A percentile compares a stretch with the other conserved stretches of the same genome.
phyloP scores from a whole-genome alignment of 2,329 filamentous ascomycete genomes.

The Diaporthe velutina region DNA sequence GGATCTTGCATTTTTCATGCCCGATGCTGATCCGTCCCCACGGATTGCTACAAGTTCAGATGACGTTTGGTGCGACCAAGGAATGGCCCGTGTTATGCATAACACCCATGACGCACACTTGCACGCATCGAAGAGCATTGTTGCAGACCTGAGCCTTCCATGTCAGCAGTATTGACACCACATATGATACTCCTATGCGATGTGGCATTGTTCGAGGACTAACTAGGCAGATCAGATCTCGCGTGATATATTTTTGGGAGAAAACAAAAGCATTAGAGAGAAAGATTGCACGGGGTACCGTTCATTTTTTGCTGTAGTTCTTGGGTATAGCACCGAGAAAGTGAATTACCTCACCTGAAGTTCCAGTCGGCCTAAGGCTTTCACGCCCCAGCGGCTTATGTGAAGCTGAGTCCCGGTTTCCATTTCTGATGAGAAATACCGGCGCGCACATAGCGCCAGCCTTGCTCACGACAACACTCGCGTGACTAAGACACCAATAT shows the following conservation, averaged over 20 bases:
- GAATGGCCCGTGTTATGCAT: conserved; percentile 1
- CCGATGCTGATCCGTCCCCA: not conserved
- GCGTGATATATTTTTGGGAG: not conserved
- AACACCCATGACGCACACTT: not conserved
- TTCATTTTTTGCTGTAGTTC: not conserved
- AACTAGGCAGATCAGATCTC: not conserved
- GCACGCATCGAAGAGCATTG: not conserved
- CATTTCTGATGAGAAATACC: too few relatives aligned
- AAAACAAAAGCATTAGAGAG: not conserved
- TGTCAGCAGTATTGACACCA: not conserved
- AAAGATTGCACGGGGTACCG: not conserved
- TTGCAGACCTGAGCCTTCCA: not conserved
- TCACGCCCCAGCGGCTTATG: not conserved
- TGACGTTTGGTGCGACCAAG: not conserved
- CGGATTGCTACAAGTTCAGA: not conserved
- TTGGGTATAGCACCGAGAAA: too few relatives aligned
- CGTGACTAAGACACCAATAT: too few relatives aligned
- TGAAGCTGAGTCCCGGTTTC: too few relatives aligned
- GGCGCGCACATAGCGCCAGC: too few relatives aligned
- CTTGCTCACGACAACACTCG: too few relatives aligned
- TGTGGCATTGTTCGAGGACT: not conserved
- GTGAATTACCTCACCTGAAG: not conserved
- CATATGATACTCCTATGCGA: not conserved
- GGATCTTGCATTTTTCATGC: not conserved
- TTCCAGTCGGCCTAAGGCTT: not conserved